phyloP scores from a whole-genome alignment of 1,284 basidiomycete species.

The Chalciporus piperatoides region DNA sequence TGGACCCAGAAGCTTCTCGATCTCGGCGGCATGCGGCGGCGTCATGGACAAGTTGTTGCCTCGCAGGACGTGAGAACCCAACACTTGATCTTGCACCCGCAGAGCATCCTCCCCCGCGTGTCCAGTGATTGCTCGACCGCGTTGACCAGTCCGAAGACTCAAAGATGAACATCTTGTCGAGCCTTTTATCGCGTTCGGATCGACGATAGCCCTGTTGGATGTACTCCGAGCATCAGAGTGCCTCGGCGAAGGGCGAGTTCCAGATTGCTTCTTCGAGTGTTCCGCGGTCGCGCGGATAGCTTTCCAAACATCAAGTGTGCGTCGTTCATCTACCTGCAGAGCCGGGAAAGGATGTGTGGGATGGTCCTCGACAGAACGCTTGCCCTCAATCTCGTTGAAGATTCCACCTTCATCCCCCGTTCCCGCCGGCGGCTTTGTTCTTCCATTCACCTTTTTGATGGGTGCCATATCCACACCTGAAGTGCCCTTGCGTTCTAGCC shows the following conservation, averaged over 20 bases:
- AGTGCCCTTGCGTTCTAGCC: background rate
- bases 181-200: background rate
- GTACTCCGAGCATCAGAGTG: background rate
- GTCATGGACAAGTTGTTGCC: background rate
- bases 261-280: background rate
- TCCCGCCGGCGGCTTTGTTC: background rate
- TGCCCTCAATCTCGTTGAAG: background rate
- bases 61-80: background rate
- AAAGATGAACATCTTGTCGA: background rate
- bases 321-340: background rate
- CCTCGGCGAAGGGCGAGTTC: background rate
- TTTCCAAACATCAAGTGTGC: background rate
- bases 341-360: background rate
- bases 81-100: background rate
- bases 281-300: background rate
- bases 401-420: background rate
- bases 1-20: background rate
- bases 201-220: background rate
- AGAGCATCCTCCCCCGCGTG: background rate
- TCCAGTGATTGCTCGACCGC: background rate
- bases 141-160: background rate
- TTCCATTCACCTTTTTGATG: background rate
- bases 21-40: background rate
- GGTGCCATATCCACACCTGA: background rate
- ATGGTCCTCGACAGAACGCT: background rate